These are phyloP conservation scores for Fusarium goolgardi DNA, from an alignment of 2,329 filamentous ascomycete genomes.

Conservation along the genomic window DNA sequence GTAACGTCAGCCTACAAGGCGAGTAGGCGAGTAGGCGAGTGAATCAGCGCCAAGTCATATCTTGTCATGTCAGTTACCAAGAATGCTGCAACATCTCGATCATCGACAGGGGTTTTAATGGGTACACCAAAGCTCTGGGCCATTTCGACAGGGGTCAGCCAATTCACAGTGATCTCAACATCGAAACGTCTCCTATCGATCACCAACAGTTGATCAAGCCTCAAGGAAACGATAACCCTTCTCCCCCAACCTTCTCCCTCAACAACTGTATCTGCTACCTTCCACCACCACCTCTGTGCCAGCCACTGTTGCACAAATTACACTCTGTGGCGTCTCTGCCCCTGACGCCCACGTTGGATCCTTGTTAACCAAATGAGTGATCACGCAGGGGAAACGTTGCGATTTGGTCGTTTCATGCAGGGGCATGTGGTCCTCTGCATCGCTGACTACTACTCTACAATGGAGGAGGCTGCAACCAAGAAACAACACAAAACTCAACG, in stretches of 20 bases:
- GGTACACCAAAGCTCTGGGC: slow-evolving; percentile 16
- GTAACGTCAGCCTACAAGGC: not conserved
- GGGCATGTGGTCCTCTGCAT: slow-evolving; percentile 29
- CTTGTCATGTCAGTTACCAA: slow-evolving; percentile 2
- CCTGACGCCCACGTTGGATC: slow-evolving; percentile 32
- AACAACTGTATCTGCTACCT: not conserved
- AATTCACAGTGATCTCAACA: slow-evolving; percentile 1
- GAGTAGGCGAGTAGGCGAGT: not conserved
- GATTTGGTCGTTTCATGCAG: slow-evolving; percentile 40
- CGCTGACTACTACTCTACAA: slow-evolving; percentile 17
- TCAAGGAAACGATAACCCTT: not conserved
- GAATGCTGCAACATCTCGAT: slow-evolving; percentile 17
- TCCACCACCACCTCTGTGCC: slow-evolving; percentile 3
- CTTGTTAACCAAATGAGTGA: slow-evolving; percentile 14
- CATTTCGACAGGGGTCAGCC: slow-evolving; percentile 12
- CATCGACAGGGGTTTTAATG: slow-evolving; percentile 27
- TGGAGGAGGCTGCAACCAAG: slow-evolving; percentile 10
- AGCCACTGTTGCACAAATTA: slow-evolving; percentile 31
- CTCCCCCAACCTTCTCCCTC: not conserved
- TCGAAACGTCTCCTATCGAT: slow-evolving; percentile 9
- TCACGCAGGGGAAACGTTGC: slow-evolving; percentile 14
- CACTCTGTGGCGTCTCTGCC: slow-evolving; percentile 27
- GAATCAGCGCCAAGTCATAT: slow-evolving; percentile 12
- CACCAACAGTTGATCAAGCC: slow-evolving; percentile 17
- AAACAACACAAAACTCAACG: slow-evolving; percentile 14